Conservation (phyloP, 179 eudicot genomes). For the Monotropa hypopitys region DNA sequence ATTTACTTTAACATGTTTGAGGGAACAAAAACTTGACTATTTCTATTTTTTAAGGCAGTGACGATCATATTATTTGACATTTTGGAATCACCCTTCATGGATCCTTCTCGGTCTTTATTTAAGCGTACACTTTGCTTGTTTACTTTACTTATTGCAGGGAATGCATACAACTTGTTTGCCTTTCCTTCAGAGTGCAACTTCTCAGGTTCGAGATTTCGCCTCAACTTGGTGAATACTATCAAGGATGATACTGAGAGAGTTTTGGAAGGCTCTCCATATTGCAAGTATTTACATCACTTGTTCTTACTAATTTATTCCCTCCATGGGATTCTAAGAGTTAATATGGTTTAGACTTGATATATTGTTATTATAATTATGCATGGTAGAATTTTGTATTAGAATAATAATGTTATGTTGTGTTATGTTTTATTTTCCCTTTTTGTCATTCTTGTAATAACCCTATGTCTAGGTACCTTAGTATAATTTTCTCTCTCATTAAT, state of each 20-base stretch:
- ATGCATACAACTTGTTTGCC: conserved; percentile 66
- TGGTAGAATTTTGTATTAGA: not conserved
- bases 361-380: not conserved
- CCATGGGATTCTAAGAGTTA: not conserved
- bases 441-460: no score
- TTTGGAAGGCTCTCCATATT: conserved; percentile 31
- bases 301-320: not conserved
- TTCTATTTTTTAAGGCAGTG: no score
- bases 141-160: conserved; percentile 31
- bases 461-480: no score
- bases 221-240: conserved; percentile 50
- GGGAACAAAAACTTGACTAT: not conserved
- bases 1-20: not conserved
- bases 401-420: no score
- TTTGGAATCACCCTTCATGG: not conserved
- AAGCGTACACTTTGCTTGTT: not conserved
- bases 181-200: conserved; percentile 97
- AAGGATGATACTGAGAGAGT: conserved; percentile 44
- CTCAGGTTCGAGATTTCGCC: conserved; percentile 70
- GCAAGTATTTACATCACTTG: conserved; percentile 33
- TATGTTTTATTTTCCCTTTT: no score
- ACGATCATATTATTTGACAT: not conserved
- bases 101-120: not conserved
- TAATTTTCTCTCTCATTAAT: no score
- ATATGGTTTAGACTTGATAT: not conserved